Evolutionary conservation across 106 monocot genomes (phyloP).

Genomic region (Allium sativum): DNA sequence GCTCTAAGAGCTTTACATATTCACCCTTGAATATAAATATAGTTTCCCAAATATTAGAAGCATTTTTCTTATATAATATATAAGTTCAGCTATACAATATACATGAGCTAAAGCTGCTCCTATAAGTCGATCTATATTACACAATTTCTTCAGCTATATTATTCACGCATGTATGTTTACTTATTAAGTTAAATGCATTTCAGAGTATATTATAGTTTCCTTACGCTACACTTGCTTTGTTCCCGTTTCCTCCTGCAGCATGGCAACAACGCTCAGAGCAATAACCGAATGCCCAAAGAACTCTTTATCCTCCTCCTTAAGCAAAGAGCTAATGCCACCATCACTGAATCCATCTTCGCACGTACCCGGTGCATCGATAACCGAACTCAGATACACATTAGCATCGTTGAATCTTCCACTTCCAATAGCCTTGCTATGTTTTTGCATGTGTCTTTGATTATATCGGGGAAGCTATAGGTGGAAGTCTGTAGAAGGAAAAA

Average conservation of each 20-base stretch:
- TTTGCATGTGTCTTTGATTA: conserved; percentile 9
- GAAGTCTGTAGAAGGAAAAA: conserved; percentile 1
- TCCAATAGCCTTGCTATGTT: not conserved
- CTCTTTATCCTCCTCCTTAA: conserved; percentile 3
- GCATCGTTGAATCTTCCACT: not conserved
- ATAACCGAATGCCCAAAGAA: conserved; percentile 4
- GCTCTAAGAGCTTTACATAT: too few species aligned
- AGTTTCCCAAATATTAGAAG: too few species aligned
- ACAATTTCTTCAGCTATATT: too few species aligned
- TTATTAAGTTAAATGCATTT: too few species aligned
- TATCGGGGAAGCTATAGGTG: not conserved
- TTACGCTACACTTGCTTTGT: too few species aligned
- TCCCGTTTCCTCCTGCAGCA: not conserved
- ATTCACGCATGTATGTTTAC: too few species aligned
- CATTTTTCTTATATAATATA: too few species aligned
- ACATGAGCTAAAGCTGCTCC: too few species aligned
- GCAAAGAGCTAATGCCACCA: not conserved
- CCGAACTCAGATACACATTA: conserved; percentile 5
- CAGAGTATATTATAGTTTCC: too few species aligned
- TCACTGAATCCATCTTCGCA: conserved; percentile 11
- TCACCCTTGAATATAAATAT: too few species aligned
- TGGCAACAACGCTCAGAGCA: not conserved
- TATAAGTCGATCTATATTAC: too few species aligned
- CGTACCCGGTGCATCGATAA: not conserved
- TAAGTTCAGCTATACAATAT: too few species aligned